Conservation (phyloP, 2,329 filamentous ascomycete species). For the Diaporthe sp. region DNA sequence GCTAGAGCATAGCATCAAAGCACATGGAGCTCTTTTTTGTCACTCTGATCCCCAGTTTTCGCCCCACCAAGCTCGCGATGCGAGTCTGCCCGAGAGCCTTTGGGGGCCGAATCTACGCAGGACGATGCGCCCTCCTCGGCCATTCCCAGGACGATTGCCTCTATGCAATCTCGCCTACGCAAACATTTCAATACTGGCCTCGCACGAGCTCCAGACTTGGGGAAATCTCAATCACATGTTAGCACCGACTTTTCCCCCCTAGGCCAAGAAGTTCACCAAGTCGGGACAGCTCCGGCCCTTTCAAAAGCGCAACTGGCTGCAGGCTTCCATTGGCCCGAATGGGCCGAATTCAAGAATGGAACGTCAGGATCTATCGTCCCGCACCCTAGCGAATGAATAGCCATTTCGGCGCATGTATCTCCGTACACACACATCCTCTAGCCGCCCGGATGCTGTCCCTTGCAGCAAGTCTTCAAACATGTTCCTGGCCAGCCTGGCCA, state of each 20-base stretch:
- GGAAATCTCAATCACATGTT: constrained; percentile 28
- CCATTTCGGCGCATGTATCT: constrained; percentile 29
- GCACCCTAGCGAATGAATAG: constrained; percentile 18
- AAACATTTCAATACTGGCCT: constrained; percentile 7
- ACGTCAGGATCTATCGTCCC: constrained; percentile 3
- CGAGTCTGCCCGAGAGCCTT: constrained; percentile 36
- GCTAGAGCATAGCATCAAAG: constrained; percentile 29
- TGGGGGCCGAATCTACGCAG: constrained; percentile 32
- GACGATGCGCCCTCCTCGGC: constrained; percentile 13
- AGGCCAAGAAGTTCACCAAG: constrained; percentile 8
- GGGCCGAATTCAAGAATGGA: constrained; percentile 25
- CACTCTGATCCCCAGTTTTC: constrained; percentile 37
- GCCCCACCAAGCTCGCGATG: constrained; percentile 39
- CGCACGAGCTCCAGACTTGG: constrained; percentile 1
- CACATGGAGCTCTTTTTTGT: constrained; percentile 33
- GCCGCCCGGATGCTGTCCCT: constrained; percentile 29
- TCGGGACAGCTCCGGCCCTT: constrained; percentile 29
- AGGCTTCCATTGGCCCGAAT: constrained; percentile 32
- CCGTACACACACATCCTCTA: constrained; percentile 13
- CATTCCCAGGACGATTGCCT: constrained; percentile 21
- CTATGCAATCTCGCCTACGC: constrained; percentile 16
- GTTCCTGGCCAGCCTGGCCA: constrained; percentile 15
- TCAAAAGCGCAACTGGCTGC: constrained; percentile 9
- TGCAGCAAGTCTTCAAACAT: constrained; percentile 32
- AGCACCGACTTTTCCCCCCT: constrained; percentile 9